Evolutionary conservation across 2,329 filamentous ascomycete species (phyloP), one percentile per base, ranked within the genome.

Genomic region (Tolypocladium paradoxum): DNA sequence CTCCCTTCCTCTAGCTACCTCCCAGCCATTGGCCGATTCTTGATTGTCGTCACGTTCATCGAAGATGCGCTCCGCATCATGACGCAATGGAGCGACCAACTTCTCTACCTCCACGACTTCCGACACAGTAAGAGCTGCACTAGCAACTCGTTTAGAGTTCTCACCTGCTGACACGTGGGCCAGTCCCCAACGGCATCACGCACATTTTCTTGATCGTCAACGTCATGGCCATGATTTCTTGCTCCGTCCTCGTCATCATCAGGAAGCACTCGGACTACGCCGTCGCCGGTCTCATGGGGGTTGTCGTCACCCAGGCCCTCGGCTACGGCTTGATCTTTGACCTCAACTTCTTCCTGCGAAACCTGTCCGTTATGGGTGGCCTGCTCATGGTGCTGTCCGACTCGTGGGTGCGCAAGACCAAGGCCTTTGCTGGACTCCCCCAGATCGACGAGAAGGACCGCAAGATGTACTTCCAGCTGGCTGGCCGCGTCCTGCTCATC

Each of bases 391-490:
- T 99, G 22, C 80, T 99, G 48, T 96, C 91, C 40, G 93, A 99
- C 75, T 95, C 89, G 54, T 97, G 92, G 90, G 90, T 96, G 59
- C 87, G 91, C 74, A 97, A 97, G 83, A 88, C 85, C 70, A 95
- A 96, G 76, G 92, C 91, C 3, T 96, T 96, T 57, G 93, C 93
- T 48, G 93, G 93, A 48, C 81, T 99, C 51, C 93, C 93, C 49
- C 83, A 89, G 71, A 82, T 99, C 51, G 93, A 97, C 68, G 93
- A 99, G 79, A 97, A 97, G 83, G 93, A 99, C 72, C 88, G 91
- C 74, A 99, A 97, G 82, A 97, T 97, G 92, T 99, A 99, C 79
- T 95, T 99, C 75, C 93, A 97, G 82, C 85, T 99, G 57, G 93
- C 93, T 60, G 93, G 93, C 36, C 86, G 93, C 62, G 89, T 99